These are phyloP conservation scores for Aphanocladium album DNA, from an alignment of 2,329 filamentous ascomycete genomes.

Conservation along the genomic window DNA sequence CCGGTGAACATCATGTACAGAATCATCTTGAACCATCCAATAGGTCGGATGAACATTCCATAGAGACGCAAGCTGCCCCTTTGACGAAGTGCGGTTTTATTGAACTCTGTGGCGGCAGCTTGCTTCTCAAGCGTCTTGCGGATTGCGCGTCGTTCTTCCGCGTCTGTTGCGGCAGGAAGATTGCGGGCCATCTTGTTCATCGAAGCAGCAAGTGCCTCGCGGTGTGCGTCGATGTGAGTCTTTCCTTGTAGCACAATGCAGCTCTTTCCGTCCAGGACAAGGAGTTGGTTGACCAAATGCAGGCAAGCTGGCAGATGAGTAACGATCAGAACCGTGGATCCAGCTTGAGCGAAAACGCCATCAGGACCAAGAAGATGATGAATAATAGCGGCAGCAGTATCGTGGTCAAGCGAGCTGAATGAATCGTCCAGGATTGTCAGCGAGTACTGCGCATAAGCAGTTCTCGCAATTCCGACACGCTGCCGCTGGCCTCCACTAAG, in stretches of 20 bases:
- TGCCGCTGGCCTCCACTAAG: conserved; percentile 3
- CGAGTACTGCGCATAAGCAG: neutral
- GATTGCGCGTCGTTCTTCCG: neutral
- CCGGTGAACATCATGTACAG: neutral
- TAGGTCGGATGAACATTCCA: neutral
- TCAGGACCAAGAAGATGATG: neutral
- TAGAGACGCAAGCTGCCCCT: neutral
- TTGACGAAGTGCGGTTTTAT: neutral
- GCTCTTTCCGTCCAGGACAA: neutral
- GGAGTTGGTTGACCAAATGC: neutral
- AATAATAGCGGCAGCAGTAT: neutral
- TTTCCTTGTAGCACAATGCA: neutral
- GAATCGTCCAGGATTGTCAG: neutral
- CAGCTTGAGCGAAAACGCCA: neutral
- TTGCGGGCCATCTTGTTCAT: neutral
- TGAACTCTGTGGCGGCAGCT: neutral
- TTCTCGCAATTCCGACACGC: neutral
- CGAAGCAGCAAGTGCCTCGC: neutral
- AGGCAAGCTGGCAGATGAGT: neutral
- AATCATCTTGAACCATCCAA: neutral
- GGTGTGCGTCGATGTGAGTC: neutral
- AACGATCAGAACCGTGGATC: neutral
- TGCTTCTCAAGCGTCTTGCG: neutral
- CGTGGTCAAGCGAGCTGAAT: neutral
- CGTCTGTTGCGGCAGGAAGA: neutral